These are phyloP conservation scores for Scolecobasidium constrictum DNA, from an alignment of 2,329 filamentous ascomycete species.

Conservation along the genomic window DNA sequence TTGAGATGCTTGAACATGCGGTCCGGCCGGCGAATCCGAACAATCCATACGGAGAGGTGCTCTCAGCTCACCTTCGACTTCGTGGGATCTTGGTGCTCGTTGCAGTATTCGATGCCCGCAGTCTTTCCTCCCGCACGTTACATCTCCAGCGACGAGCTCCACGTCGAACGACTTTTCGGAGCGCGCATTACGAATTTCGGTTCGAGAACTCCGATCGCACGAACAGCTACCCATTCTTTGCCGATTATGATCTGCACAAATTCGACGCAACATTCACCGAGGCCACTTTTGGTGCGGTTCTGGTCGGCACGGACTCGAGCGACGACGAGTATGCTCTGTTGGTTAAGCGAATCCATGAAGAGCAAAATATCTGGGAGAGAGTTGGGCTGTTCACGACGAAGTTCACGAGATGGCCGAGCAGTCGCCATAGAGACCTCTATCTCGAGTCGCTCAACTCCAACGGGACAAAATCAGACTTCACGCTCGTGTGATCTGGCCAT, in stretches of 20 bases:
- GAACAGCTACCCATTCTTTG: conserved; percentile 6
- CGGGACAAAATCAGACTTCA: too few relatives aligned
- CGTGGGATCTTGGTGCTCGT: conserved; percentile 2
- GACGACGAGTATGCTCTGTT: conserved; percentile 7
- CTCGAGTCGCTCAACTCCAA: too few relatives aligned
- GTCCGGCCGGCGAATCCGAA: background rate
- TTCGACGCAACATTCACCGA: background rate
- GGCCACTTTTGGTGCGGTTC: background rate
- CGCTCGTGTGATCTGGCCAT: too few relatives aligned
- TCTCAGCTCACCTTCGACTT: conserved; percentile 3
- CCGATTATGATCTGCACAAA: conserved; percentile 4
- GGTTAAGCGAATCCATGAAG: conserved; percentile 3
- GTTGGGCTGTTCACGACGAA: conserved; percentile 7
- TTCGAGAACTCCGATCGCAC: background rate
- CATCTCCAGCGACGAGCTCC: background rate
- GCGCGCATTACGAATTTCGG: conserved; percentile 2
- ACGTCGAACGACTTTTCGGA: background rate
- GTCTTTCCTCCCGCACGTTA: background rate
- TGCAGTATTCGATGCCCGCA: conserved; percentile 2
- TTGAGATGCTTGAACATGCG: background rate
- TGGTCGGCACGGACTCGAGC: background rate
- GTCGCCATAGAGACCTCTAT: too few relatives aligned
- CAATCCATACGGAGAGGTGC: conserved; percentile 3
- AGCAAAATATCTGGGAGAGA: conserved; percentile 3
- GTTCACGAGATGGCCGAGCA: conserved; percentile 1